These are phyloP conservation scores for Cladosporium sp. DNA, from an alignment of 2,329 filamentous ascomycete species.

Conservation along the genomic window DNA sequence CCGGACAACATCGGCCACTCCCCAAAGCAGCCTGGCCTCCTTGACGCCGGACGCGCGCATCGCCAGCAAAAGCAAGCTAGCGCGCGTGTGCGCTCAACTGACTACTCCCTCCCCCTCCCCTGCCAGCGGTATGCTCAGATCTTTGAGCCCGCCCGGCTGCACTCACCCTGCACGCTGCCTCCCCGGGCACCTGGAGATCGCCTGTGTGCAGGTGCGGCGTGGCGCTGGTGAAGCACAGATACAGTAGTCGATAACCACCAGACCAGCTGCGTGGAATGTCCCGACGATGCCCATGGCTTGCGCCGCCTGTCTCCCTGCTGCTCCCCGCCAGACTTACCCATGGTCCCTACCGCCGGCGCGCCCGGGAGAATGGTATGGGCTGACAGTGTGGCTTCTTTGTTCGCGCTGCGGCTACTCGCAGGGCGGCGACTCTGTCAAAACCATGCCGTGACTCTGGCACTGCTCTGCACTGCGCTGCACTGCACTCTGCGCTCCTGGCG, in stretches of 20 bases:
- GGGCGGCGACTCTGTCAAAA: slow-evolving; percentile 4
- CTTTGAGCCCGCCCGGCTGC: background rate
- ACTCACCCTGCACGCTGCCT: slow-evolving; percentile 1
- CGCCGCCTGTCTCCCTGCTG: slow-evolving; percentile 3
- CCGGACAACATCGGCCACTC: slow-evolving; percentile 12
- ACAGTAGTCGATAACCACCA: background rate
- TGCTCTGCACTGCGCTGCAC: background rate
- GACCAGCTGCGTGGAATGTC: background rate
- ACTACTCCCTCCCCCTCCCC: background rate
- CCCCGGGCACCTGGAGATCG: slow-evolving; percentile 9
- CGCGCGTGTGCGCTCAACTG: background rate
- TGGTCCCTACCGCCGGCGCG: background rate
- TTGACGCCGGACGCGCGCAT: background rate
- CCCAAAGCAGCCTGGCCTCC: slow-evolving; percentile 1
- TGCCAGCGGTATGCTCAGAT: background rate
- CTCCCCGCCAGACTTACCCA: slow-evolving; percentile 2
- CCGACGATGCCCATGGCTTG: slow-evolving; percentile 8
- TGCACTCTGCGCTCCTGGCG: background rate
- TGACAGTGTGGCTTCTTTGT: slow-evolving; percentile 11
- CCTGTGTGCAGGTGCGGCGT: slow-evolving; percentile 1
- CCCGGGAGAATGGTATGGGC: slow-evolving; percentile 1
- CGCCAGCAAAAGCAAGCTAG: slow-evolving; percentile 8
- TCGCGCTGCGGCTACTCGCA: slow-evolving; percentile 1
- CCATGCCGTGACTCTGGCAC: background rate
- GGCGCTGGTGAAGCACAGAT: background rate